Evolutionary conservation across 2,329 filamentous ascomycete genomes (phyloP).

Genomic region (Capronia epimyces): DNA sequence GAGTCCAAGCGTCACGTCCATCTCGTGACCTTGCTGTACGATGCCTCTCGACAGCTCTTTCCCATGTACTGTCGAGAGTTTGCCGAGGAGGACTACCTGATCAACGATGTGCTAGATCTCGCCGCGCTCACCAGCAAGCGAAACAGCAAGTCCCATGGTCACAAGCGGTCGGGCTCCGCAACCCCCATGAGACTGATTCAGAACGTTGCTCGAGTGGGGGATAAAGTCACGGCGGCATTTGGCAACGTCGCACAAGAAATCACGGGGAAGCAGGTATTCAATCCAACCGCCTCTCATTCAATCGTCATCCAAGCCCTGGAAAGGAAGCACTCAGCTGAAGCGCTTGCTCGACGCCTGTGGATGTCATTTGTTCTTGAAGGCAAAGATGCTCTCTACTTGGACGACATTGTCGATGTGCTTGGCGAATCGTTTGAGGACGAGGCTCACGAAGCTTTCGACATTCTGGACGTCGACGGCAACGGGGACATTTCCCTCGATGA

Average conservation of each 20-base stretch:
- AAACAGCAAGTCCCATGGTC: constrained; percentile 36
- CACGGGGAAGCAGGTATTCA: constrained; percentile 92
- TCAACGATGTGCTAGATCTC: constrained; percentile 75
- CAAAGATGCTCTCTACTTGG: constrained; percentile 67
- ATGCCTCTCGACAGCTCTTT: constrained; percentile 81
- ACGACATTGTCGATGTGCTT: constrained; percentile 84
- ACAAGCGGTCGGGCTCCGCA: constrained; percentile 55
- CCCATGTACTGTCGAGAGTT: constrained; percentile 91
- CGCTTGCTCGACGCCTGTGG: constrained; percentile 91
- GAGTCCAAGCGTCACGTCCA: constrained; percentile 82
- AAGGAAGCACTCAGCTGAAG: constrained; percentile 75
- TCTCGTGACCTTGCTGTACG: constrained; percentile 78
- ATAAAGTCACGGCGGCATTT: constrained; percentile 88
- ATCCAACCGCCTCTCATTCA: constrained; percentile 82
- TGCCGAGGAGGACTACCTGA: constrained; percentile 82
- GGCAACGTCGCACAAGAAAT: constrained; percentile 92
- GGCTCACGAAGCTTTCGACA: constrained; percentile 76
- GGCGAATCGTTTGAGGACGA: constrained; percentile 67
- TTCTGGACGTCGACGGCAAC: constrained; percentile 80
- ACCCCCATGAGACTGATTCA: constrained; percentile 74
- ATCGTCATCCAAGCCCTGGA: constrained; percentile 85
- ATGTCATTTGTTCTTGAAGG: constrained; percentile 96
- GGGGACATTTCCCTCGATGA: constrained; percentile 93
- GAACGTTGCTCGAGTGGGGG: constrained; percentile 74
- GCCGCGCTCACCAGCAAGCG: constrained; percentile 54